Evolutionary conservation across 352 stramenopile species (phyloP).

Genomic region (Aphanomyces cochlioides): DNA sequence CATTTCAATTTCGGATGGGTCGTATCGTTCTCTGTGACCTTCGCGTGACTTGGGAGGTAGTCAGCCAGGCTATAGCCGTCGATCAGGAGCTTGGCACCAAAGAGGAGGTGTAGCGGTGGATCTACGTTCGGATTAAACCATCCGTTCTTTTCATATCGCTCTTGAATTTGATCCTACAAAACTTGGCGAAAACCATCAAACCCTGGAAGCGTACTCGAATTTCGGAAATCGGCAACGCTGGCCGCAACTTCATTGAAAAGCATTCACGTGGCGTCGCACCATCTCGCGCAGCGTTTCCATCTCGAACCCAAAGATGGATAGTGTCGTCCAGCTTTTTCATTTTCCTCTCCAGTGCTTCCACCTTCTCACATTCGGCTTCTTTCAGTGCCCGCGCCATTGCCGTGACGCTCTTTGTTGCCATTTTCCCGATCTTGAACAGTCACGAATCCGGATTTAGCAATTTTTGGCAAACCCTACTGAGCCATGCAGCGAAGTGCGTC

Average conservation of each 20-base stretch:
- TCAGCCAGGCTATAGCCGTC: constrained; percentile 6
- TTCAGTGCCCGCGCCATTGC: neutral
- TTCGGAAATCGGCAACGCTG: constrained; percentile 13
- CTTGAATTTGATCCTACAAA: constrained; percentile 23
- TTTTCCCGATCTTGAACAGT: neutral
- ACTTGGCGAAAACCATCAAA: neutral
- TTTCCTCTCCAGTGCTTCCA: constrained; percentile 8
- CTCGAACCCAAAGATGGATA: constrained; percentile 12
- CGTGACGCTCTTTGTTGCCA: neutral
- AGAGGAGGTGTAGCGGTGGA: constrained; percentile 15
- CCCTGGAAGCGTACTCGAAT: neutral
- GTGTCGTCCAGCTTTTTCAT: constrained; percentile 13
- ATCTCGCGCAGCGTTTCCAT: neutral
- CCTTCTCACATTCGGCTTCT: constrained; percentile 1
- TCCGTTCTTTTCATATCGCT: constrained; percentile 10
- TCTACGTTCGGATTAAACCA: neutral
- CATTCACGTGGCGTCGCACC: neutral
- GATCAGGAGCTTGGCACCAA: constrained; percentile 7
- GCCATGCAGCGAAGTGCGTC: constrained; percentile 6
- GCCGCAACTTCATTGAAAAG: constrained; percentile 2
- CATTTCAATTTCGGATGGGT: neutral
- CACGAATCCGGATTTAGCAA: neutral
- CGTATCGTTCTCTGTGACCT: too few relatives aligned
- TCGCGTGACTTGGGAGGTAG: constrained; percentile 3
- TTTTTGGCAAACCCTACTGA: neutral